Evolutionary conservation across 805 yeast species (phyloP), one percentile per base, ranked within the genome.

Genomic region (Ogataea sp.): DNA sequence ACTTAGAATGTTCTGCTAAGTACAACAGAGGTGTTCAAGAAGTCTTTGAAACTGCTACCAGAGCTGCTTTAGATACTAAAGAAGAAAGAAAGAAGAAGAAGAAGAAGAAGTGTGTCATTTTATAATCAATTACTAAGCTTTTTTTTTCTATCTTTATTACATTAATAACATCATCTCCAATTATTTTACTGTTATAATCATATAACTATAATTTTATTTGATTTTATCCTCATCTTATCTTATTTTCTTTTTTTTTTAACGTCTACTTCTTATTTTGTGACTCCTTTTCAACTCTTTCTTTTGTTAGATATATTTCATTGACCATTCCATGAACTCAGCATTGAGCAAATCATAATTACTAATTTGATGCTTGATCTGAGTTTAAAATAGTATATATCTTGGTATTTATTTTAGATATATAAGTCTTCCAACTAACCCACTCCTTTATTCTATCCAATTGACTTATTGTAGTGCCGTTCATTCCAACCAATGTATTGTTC

Each of bases 1-100:
- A 87, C 63, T 73, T 84, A 56, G 96, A 87, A 70, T 87, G 96
- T 72, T 86, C 95, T 38, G 96, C 96, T 28, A 83, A 82, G 68
- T 79, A 86, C 50, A 88, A 88, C 56, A 82, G 80, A 62, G 95
- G 95, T 66, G 96, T 87, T 43, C 80, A 86, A 62, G 95, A 86
- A 62, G 96, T 88, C 43, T 87, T 87, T 58, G 94, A 85, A 68
- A 79, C 84, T 50, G 96, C 96, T 26, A 86, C 96, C 20, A 76
- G 95, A 62, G 95, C 95, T 41, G 85, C 95, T 16, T 74, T 87
- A 53, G 75, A 73, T 69, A 76, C 79, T 41, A 76, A 80, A 62
- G 75, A 70, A 55, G 61, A 61, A 63, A 60, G 65, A 64, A 67
- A 62, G 56, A 73, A 73, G 57, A 75, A 62, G 56, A 73, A 73